Percentiles rank a stretch among this genome's conserved stretches.
These are phyloP conservation scores for Zizania palustris DNA, from an alignment of 202 grass and related monocot species.

Conservation along the genomic window DNA sequence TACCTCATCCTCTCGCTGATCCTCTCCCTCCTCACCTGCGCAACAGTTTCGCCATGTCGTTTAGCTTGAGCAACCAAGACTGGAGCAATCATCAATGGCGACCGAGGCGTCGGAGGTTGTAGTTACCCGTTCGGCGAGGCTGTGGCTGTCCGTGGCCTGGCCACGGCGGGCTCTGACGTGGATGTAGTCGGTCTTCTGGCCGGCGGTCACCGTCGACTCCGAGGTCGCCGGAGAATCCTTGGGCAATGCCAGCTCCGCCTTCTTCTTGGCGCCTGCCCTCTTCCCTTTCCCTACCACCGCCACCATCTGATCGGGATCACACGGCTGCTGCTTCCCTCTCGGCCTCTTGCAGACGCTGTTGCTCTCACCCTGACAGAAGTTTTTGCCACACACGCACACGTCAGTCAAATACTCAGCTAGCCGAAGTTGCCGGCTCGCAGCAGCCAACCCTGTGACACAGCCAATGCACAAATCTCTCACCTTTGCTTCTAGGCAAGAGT, in stretches of 20 bases:
- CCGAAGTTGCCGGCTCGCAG: too few species aligned
- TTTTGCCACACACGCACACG: slow-evolving; percentile 5
- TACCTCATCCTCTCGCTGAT: slow-evolving; percentile 98
- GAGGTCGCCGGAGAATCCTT: slow-evolving; percentile 33
- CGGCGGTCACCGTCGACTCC: slow-evolving; percentile 25
- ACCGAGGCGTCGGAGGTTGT: not conserved
- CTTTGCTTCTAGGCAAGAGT: slow-evolving; percentile 36
- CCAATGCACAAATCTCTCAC: slow-evolving; percentile 40
- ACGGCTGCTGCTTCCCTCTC: slow-evolving; percentile 58
- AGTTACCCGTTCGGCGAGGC: slow-evolving; percentile 88
- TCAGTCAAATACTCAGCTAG: slow-evolving; percentile 11
- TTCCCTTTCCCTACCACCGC: slow-evolving; percentile 37
- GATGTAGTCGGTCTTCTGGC: slow-evolving; percentile 77
- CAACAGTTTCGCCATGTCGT: slow-evolving; percentile 24
- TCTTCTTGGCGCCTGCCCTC: slow-evolving; percentile 53
- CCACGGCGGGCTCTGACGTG: slow-evolving; percentile 94
- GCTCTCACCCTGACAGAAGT: slow-evolving; percentile 39
- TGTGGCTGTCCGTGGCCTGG: slow-evolving; percentile 98
- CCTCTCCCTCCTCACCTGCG: slow-evolving; percentile 91
- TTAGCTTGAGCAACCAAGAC: not conserved
- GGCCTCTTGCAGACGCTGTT: slow-evolving; percentile 49
- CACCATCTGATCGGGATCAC: slow-evolving; percentile 24
- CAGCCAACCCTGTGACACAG: not conserved
- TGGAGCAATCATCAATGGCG: not conserved
- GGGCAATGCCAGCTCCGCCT: slow-evolving; percentile 30